Evolutionary conservation across 352 stramenopile species (phyloP), one percentile per base, ranked within the genome.

Genomic region (Phytophthora quininea): DNA sequence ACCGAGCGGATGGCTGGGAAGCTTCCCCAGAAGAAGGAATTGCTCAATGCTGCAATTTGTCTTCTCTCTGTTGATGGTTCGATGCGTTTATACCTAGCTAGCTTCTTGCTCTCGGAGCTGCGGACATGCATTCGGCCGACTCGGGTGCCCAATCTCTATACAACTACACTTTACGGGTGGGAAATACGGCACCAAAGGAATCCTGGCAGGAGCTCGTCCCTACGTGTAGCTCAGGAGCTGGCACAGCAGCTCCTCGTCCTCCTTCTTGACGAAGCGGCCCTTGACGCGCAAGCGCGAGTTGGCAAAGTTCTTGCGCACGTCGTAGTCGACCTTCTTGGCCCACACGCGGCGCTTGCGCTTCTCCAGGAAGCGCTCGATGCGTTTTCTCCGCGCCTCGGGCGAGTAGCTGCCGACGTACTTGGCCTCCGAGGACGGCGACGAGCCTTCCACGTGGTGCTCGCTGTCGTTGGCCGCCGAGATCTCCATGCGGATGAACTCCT

Each of bases 271-370:
- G 77, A 99, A 99, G 47, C 97, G 90, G 48, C 97, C 95, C 74
- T 99, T 99, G 10, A 99, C 97, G 51, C 97, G 87, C 69, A 99
- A 77, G 51, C 97, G 83, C 78, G 93, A 98, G 82, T 99, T 97
- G 47, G 97, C 97, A 87, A 99, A 99, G 73, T 99, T 99, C 82
- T 99, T 99, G 51, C 97, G 84, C 27, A 99, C 96, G 69, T 99
- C 96, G 72, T 99, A 99, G 79, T 99, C 97, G 8, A 99, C 96
- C 51, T 98, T 98, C 72, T 99, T 98, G 49, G 90, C 95, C 97
- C 96, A 99, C 47, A 98, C 89, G 50, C 95, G 91, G 48, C 84
- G 88, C 58, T 97, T 91, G 61, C 95, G 85, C 79, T 98, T 98
- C 64, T 97, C 91, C 30, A 97, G 73, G 63, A 98, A 98, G 27